A percentile compares a stretch with the other conserved stretches of the same genome.
Evolutionary conservation across 2,329 filamentous ascomycete genomes (phyloP).

Genomic region (Fusarium sp.): DNA sequence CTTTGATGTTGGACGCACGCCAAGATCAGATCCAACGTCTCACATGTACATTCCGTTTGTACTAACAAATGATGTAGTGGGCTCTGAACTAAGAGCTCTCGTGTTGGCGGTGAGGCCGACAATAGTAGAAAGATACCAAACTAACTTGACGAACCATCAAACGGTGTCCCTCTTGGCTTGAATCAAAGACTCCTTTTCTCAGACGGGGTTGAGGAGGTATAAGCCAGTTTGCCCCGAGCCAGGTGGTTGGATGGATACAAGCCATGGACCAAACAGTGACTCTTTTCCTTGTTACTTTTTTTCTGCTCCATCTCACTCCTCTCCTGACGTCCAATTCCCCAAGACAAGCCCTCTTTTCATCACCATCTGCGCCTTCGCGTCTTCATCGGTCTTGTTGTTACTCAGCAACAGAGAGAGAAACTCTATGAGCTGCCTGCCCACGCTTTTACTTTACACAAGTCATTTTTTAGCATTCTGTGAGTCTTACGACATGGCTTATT

Average conservation of each 20-base stretch:
- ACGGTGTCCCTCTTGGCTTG: constrained; percentile 10
- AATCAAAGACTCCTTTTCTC: neutral
- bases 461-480: neutral
- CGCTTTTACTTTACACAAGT: neutral
- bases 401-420: no score
- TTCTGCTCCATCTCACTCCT: no score
- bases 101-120: constrained; percentile 14
- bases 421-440: neutral
- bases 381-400: neutral
- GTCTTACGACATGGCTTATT: neutral
- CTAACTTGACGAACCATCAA: neutral
- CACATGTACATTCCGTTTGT: neutral
- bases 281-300: no score
- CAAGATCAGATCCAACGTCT: constrained; percentile 11
- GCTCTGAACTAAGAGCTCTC: neutral
- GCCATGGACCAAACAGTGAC: no score
- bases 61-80: neutral
- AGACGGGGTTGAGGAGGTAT: neutral
- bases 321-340: no score
- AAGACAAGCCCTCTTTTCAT: neutral
- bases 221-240: no score
- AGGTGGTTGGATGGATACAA: no score
- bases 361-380: neutral
- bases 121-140: constrained; percentile 1
- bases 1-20: neutral